Evolutionary conservation across 768 basidiomycete genomes (phyloP), one percentile per base, ranked within the genome.

Genomic region (Cyclocybe aegerita): DNA sequence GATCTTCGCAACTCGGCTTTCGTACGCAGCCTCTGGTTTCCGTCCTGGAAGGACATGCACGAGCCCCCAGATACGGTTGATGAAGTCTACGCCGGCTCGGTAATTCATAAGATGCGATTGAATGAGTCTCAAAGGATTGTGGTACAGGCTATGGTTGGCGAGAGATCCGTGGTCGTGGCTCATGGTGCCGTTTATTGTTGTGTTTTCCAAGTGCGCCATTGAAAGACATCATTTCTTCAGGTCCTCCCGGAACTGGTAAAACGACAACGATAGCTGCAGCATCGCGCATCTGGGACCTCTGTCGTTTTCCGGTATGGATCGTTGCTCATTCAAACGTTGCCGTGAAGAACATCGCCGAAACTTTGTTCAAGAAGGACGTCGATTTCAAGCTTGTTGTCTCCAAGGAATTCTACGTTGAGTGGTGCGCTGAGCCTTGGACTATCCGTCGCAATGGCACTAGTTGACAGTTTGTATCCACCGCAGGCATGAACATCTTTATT

Each of bases 401-500:
- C 1, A 69, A 72, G 31, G 77, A 79, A 15, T 79, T 78, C 46
- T 70, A 75, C 50, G 62, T 65, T 8, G 77, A 75, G 59, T 79
- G 77, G 76, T 77, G 23, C 23, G 23, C 5, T 5, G 23, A 23
- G 23, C 23, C 23, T 58, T 55, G 38, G 15, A 10, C 12, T 15
- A 30, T 39, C 39, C 35, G 9, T 9, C 35, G 14, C 31, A 23
- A 23, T 5, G 9, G 8, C 14, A 1, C 30, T 15, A 11, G 2
- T 34, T 30, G 15, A 17, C 11, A 9, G 8, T 2, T 7, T 16
- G 30, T 12, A 41, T 17, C n/a, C 14, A 17, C 17, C 35, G 11
- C 52, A 81, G 80, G 80, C 80, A 81, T 48, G 78, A 81, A 53
- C 71, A 79, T 37, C 54, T 80, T 2, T 81, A 81, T 53, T 43